These are phyloP conservation scores for Echria macrotheca DNA, from an alignment of 495 filamentous ascomycete species.

Conservation along the genomic window DNA sequence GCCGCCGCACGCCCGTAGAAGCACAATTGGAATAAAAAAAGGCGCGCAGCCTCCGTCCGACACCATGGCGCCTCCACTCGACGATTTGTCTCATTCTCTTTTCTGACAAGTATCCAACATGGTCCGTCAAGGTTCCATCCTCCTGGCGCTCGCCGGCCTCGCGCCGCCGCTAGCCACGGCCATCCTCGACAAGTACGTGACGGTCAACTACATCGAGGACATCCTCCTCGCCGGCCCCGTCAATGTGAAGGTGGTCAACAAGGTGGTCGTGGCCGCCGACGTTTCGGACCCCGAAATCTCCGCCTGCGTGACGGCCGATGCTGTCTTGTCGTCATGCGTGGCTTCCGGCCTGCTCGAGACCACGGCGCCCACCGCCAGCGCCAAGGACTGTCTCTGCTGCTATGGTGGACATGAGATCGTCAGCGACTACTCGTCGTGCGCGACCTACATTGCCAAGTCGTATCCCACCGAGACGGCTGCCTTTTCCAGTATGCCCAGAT, in stretches of 20 bases:
- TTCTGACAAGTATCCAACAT: too few relatives aligned
- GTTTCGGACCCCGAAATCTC: slow-evolving; percentile 10
- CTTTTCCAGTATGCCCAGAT: too few relatives aligned
- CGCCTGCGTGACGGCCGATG: slow-evolving; percentile 19
- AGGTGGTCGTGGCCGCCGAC: slow-evolving; percentile 2
- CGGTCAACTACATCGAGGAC: slow-evolving; percentile 8
- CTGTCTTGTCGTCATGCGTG: slow-evolving; percentile 11
- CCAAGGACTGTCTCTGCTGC: slow-evolving; percentile 22
- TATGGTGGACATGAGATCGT: slow-evolving; percentile 2
- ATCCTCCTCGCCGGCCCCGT: not conserved
- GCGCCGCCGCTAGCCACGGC: too few relatives aligned
- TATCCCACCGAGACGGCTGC: slow-evolving; percentile 3
- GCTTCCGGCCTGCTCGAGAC: slow-evolving; percentile 12
- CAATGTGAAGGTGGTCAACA: slow-evolving; percentile 8
- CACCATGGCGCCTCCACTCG: too few relatives aligned
- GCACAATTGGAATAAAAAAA: too few relatives aligned
- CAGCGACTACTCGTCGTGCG: slow-evolving; percentile 19
- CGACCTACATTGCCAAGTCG: slow-evolving; percentile 17
- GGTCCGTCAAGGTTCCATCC: too few relatives aligned
- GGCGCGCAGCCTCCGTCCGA: too few relatives aligned
- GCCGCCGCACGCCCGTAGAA: too few relatives aligned
- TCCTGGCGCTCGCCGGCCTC: too few relatives aligned
- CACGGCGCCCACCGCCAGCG: slow-evolving; percentile 3
- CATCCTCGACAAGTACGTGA: slow-evolving; percentile 14
- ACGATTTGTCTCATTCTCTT: too few relatives aligned